phyloP scores from a whole-genome alignment of 768 basidiomycete genomes.

The Krasilnikovozyma curviuscula region DNA sequence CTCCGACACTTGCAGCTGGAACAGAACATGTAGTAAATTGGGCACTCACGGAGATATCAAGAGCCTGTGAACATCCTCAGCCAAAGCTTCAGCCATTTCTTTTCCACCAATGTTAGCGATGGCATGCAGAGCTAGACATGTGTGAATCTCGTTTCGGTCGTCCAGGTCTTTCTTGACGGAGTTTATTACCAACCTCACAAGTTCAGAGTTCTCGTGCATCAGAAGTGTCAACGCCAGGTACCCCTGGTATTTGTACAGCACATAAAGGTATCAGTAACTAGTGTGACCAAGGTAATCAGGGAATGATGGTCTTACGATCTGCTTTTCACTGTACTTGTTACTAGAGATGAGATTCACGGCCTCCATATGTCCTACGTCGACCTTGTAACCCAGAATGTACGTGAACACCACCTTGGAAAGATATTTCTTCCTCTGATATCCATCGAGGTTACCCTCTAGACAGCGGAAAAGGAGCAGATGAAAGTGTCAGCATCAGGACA shows the following conservation, averaged over 20 bases:
- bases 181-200: constrained; percentile 88
- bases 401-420: constrained; percentile 98
- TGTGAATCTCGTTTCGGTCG: constrained; percentile 80
- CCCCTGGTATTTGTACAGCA: constrained; percentile 37
- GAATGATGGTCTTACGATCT: no score
- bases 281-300: constrained; percentile 28
- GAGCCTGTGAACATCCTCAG: constrained; percentile 79
- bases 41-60: constrained; percentile 70
- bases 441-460: constrained; percentile 30
- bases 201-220: constrained; percentile 98
- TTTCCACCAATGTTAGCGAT: constrained; percentile 95
- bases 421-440: constrained; percentile 41
- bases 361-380: constrained; percentile 98
- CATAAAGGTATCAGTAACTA: not conserved
- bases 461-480: not conserved
- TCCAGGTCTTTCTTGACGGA: constrained; percentile 95
- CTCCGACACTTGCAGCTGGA: not conserved
- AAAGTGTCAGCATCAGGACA: not conserved
- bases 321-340: constrained; percentile 91
- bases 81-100: constrained; percentile 94
- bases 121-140: constrained; percentile 89
- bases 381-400: constrained; percentile 95
- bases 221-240: constrained; percentile 91
- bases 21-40: not conserved
- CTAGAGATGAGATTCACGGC: constrained; percentile 95